Base-by-base conservation (phyloP, 164 flowering plant genomes). In the Warburgia ugandensis region DNA sequence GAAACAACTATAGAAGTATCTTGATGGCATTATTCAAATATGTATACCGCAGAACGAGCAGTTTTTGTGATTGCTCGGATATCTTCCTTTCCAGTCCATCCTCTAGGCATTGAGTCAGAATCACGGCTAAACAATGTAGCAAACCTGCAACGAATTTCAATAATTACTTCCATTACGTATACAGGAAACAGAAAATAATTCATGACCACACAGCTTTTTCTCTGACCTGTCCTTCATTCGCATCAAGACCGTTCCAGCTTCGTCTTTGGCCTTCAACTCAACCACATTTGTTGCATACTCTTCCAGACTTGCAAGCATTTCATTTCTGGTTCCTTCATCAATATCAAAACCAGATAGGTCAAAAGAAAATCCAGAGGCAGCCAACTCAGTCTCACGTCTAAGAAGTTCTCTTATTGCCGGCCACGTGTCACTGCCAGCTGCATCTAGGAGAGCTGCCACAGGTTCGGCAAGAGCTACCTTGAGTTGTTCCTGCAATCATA, bases 41-140 rank as follows among this genome's bases (percentile, higher is more conserved):
- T 3, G 50, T 39, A 48, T 81, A 84, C 92, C 56, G 78, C 71
- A 48, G 81, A 36, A 26, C 70, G 77, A n/a, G 94, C 86, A 40
- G 59, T 71, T 51, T 58, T 82, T 10, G 86, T 82, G 25, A 87
- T 84, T 48, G 66, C 37, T 48, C 70, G 60, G 22, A 87, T 77
- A 62, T 87, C 82, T 63, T 82, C 96, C 50, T 77, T 82, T 42
- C 86, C 94, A 25, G 85, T 87, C 94, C 96, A 87, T 55, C 74
- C 73, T 60, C 96, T 66, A 22, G 94, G 96, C 74, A 84, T 59
- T 39, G 90, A 84, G 33, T 84, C 84, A 35, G 55, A 38, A 49
- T 84, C 94, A 60, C 70, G 81, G 54, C 65, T 75, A 56, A 87
- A 87, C 23, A 80, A 59, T 8, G 70, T 73, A 43, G 76, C 43